These are phyloP conservation scores for Talinum fruticosum DNA, from an alignment of 148 eudicot species.

Conservation along the genomic window DNA sequence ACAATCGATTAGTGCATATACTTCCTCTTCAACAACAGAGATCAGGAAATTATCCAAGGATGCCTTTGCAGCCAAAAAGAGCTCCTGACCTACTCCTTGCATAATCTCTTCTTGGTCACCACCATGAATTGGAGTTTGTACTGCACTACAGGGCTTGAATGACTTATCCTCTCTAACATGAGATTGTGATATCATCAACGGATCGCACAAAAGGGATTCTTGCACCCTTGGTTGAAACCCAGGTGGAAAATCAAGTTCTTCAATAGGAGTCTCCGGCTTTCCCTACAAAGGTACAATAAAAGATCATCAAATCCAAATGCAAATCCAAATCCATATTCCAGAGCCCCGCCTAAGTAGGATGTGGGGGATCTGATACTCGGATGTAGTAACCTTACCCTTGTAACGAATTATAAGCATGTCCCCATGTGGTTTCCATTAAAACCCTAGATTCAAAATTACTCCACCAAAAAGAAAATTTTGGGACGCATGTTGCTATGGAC, in stretches of 20 bases:
- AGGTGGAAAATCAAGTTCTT: constrained; percentile 79
- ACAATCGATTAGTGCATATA: constrained; percentile 31
- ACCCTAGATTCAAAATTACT: no score
- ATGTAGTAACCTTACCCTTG: no score
- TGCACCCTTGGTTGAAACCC: constrained; percentile 55
- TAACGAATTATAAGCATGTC: no score
- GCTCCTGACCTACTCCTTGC: constrained; percentile 53
- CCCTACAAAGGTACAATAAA: constrained; percentile 25
- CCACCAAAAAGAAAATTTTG: no score
- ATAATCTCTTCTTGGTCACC: constrained; percentile 35
- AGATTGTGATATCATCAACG: constrained; percentile 30
- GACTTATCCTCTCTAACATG: constrained; percentile 23
- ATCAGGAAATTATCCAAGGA: constrained; percentile 42
- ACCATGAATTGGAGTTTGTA: constrained; percentile 5
- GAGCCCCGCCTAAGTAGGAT: no score
- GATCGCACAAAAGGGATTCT: constrained; percentile 19
- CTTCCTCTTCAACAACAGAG: constrained; percentile 51
- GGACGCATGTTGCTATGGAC: no score
- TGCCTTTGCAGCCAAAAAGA: constrained; percentile 47
- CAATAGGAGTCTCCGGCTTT: constrained; percentile 38
- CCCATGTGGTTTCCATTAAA: no score
- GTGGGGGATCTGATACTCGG: no score
- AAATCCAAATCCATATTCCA: no score
- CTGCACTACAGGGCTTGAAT: constrained; percentile 1
- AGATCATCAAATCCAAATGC: constrained; percentile 11